Conservation (phyloP, 768 basidiomycete genomes). For the Rhodotorula kratochvilovae region DNA sequence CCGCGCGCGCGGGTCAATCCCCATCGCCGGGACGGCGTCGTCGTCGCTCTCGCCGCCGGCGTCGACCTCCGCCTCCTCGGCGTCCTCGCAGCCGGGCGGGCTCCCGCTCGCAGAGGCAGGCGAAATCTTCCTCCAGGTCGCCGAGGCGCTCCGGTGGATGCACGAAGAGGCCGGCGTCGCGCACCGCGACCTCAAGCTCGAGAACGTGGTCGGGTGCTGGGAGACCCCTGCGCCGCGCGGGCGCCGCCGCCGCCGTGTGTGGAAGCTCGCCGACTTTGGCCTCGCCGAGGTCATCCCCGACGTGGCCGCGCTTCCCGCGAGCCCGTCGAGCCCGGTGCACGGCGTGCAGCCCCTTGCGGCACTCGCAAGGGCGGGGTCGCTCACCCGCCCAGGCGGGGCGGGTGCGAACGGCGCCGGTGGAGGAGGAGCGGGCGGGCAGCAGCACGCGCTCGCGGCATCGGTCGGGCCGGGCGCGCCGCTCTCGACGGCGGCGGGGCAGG, state of each 20-base stretch:
- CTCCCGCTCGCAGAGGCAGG: constrained; percentile 49
- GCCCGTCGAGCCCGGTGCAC: neutral
- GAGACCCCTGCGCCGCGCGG: constrained; percentile 49
- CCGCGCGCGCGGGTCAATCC: constrained; percentile 2
- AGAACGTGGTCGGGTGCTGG: constrained; percentile 90
- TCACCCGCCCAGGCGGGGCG: neutral
- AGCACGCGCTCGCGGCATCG: neutral
- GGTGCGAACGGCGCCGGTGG: neutral
- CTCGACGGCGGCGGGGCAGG: neutral
- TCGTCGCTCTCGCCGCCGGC: constrained; percentile 14
- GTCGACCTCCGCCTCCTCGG: neutral
- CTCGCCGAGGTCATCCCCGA: constrained; percentile 63
- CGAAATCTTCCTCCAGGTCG: constrained; percentile 73
- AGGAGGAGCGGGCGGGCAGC: neutral
- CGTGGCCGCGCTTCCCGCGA: neutral
- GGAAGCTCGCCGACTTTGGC: constrained; percentile 80
- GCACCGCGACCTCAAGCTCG: constrained; percentile 93
- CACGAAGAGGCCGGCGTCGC: constrained; percentile 71
- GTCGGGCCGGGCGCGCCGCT: constrained; percentile 7
- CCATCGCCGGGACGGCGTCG: constrained; percentile 10
- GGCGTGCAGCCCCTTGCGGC: constrained; percentile 30
- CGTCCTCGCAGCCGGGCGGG: constrained; percentile 44
- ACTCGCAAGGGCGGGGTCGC: constrained; percentile 23
- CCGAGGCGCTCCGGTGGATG: constrained; percentile 73
- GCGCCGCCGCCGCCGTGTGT: constrained; percentile 50